Evolutionary conservation across 1,139 yeast species (phyloP).

Genomic region (Geotrichum carabidarum): DNA sequence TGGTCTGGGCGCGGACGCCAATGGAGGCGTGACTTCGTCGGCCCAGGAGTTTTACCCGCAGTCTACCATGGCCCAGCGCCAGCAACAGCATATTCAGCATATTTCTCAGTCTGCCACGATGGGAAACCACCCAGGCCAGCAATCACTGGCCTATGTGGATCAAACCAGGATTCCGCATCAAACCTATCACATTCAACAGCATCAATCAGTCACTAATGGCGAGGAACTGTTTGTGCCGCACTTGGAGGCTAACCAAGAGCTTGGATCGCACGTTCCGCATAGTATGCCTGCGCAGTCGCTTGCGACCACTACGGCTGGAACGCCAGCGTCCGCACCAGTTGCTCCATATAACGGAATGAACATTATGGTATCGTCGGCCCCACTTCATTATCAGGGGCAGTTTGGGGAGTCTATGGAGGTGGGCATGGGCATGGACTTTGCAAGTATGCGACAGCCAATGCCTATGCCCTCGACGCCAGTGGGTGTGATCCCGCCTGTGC

Average conservation of each 20-base stretch:
- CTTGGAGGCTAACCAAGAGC: neutral
- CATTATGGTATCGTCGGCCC: neutral
- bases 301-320: neutral
- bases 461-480: slow-evolving; percentile 11
- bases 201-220: slow-evolving; percentile 21
- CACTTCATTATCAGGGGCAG: neutral
- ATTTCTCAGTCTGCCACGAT: no score
- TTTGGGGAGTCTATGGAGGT: neutral
- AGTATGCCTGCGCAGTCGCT: neutral
- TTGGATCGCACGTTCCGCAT: neutral
- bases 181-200: neutral
- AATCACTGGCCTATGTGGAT: neutral
- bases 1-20: no score
- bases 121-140: no score
- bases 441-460: neutral
- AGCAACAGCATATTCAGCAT: neutral
- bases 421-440: slow-evolving; percentile 15
- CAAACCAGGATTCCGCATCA: slow-evolving; percentile 6
- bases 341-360: neutral
- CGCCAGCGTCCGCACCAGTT: neutral
- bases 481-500: slow-evolving; percentile 20
- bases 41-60: neutral
- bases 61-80: neutral
- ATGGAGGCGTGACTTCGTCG: no score
- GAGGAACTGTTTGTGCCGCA: slow-evolving; percentile 15